Base-by-base conservation (phyloP, 495 filamentous ascomycete species). In the Aspergillus sclerotioniger region DNA sequence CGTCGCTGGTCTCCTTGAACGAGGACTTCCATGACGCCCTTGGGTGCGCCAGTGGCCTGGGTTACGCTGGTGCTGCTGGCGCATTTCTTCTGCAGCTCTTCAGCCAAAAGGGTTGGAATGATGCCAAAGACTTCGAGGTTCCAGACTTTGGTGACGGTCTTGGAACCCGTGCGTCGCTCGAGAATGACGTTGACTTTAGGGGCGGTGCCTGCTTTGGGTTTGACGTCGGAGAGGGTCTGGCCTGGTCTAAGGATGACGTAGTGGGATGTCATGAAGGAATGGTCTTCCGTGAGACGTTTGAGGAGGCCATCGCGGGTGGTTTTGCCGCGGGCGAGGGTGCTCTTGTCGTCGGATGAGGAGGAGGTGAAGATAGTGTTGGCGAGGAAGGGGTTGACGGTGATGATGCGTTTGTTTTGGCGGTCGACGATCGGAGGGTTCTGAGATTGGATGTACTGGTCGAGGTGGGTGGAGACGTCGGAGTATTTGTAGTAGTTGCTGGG, bases 31-130 rank as follows among this genome's bases (percentile, higher is more conserved):
- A 88, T 84, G 0, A 88, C 74, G 2, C 82, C 83, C 63, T 81
- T 82, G 57, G 85, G 81, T 12, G 83, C 84, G 6, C 87, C 87
- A 8, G 71, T 75, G 46, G 86, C 71, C 62, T 86, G 81, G 5
- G 80, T 74, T 6, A 90, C 86, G 55, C 84, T 88, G 13, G 87
- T 87, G 47, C 82, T 86, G 33, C 87, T 83, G 3, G 88, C 87
- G 68, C 87, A 90, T 43, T 82, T 82, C 71, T 86, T 89, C 67
- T 87, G 78, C 54, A 90, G 67, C 64, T 90, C 87, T 56, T 89
- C 88, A 0, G 87, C 87, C 54, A 90, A 66, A 2, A 79, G 61
- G 35, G 73, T 78, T 0, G 88, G 84, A 5, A 81, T 79, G 44
- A 90, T 80, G 13, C 80, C 78, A 57, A 86, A 90, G 1, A 80